phyloP scores from a whole-genome alignment of 2,329 filamentous ascomycete genomes.

The Elsinoe fawcettii region DNA sequence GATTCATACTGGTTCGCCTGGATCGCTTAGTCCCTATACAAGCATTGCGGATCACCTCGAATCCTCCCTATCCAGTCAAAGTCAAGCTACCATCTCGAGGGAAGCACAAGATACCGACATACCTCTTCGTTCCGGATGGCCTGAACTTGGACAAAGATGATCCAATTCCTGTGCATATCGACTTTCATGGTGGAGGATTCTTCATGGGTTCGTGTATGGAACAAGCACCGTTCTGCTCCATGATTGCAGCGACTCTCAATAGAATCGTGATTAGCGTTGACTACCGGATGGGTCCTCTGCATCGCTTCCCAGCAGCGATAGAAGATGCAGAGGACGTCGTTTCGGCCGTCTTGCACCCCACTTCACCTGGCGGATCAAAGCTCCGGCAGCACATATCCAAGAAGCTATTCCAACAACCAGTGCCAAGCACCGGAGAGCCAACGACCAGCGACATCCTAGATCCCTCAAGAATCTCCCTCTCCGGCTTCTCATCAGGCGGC shows the following conservation, averaged over 20 bases:
- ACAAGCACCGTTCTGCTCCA: constrained; percentile 41
- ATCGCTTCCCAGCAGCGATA: constrained; percentile 41
- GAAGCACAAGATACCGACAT: constrained; percentile 32
- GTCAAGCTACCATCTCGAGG: constrained; percentile 35
- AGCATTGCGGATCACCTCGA: constrained; percentile 9
- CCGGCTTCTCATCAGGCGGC: constrained; percentile 41
- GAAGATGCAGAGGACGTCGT: constrained; percentile 43
- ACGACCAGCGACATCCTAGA: constrained; percentile 29
- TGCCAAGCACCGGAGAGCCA: constrained; percentile 17
- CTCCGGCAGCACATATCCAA: constrained; percentile 29
- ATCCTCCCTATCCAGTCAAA: constrained; percentile 34
- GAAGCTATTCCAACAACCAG: constrained; percentile 6
- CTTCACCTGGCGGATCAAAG: constrained; percentile 28
- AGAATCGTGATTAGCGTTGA: constrained; percentile 41
- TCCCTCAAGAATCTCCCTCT: constrained; percentile 33
- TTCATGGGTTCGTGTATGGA: constrained; percentile 37
- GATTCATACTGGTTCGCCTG: constrained; percentile 10
- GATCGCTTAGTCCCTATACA: constrained; percentile 6
- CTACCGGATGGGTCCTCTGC: constrained; percentile 41
- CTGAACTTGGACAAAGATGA: constrained; percentile 20
- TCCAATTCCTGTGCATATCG: constrained; percentile 33
- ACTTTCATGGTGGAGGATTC: constrained; percentile 40
- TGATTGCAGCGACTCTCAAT: constrained; percentile 37
- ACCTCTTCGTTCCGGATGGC: constrained; percentile 35
- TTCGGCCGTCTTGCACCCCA: constrained; percentile 34